These are phyloP conservation scores for Pichia sp. DNA, from an alignment of 1,139 yeast genomes.

Conservation along the genomic window DNA sequence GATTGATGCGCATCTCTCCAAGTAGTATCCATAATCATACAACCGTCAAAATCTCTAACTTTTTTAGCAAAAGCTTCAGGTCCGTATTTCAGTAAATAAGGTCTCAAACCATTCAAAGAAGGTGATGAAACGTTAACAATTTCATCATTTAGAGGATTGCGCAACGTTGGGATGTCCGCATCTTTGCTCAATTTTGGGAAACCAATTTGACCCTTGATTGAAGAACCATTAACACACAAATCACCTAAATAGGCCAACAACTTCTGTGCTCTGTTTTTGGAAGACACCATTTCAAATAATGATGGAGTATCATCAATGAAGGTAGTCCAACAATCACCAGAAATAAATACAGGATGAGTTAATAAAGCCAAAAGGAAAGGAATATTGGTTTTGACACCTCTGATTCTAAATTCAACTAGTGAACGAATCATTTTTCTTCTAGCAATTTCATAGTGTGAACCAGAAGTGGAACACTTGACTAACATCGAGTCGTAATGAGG, in stretches of 20 bases:
- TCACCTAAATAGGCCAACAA: conserved; percentile 85
- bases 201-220: conserved; percentile 93
- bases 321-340: conserved; percentile 95
- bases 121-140: conserved; percentile 48
- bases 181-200: conserved; percentile 72
- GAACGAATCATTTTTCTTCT: conserved; percentile 97
- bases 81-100: conserved; percentile 73
- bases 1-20: conserved; percentile 99
- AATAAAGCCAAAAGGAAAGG: conserved; percentile 91
- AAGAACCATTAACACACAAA: conserved; percentile 88
- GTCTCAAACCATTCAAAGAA: conserved; percentile 83
- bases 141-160: conserved; percentile 45
- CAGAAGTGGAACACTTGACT: conserved; percentile 95
- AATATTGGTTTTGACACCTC: conserved; percentile 98
- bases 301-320: conserved; percentile 97
- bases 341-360: conserved; percentile 84
- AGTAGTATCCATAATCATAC: conserved; percentile 93
- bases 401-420: conserved; percentile 90
- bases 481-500: conserved; percentile 98
- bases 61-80: conserved; percentile 85
- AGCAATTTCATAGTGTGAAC: conserved; percentile 93
- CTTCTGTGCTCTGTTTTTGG: conserved; percentile 96
- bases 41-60: conserved; percentile 78
- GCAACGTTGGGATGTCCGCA: conserved; percentile 67
- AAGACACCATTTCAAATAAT: conserved; percentile 87